These are phyloP conservation scores for Achaetomiella virescens DNA, from an alignment of 495 filamentous ascomycete genomes.

Conservation along the genomic window DNA sequence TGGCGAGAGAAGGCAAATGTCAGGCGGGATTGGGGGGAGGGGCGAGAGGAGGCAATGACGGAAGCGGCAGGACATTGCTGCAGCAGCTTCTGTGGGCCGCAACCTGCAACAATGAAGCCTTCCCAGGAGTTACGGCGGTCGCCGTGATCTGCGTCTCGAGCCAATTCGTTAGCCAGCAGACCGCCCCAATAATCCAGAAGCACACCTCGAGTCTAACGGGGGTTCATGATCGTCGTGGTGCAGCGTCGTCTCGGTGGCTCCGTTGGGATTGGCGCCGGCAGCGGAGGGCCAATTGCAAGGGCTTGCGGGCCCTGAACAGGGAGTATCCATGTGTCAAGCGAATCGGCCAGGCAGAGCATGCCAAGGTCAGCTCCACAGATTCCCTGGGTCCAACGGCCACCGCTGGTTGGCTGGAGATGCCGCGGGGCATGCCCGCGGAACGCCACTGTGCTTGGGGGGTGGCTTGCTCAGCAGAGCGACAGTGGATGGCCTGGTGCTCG, in stretches of 20 bases:
- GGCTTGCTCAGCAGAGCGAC: neutral
- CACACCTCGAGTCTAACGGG: neutral
- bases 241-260: neutral
- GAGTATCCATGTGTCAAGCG: conserved; percentile 19
- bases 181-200: neutral
- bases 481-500: neutral
- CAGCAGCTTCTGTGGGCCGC: no score
- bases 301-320: neutral
- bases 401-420: neutral
- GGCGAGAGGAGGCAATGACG: conserved; percentile 1
- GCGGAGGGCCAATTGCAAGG: conserved; percentile 7
- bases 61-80: neutral
- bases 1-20: neutral
- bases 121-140: neutral
- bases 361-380: conserved; percentile 19
- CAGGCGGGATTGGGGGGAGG: neutral
- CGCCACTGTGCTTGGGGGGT: neutral
- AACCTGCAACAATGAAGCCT: no score
- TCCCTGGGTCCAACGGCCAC: conserved; percentile 11
- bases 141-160: neutral
- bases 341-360: neutral
- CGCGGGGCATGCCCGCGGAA: neutral
- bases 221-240: conserved; percentile 4
- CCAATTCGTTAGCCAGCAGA: neutral
- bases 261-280: neutral